Percentiles rank a stretch among this genome's conserved stretches.
phyloP scores from a whole-genome alignment of 129 eudicot species.

The Flaveria trinervia region DNA sequence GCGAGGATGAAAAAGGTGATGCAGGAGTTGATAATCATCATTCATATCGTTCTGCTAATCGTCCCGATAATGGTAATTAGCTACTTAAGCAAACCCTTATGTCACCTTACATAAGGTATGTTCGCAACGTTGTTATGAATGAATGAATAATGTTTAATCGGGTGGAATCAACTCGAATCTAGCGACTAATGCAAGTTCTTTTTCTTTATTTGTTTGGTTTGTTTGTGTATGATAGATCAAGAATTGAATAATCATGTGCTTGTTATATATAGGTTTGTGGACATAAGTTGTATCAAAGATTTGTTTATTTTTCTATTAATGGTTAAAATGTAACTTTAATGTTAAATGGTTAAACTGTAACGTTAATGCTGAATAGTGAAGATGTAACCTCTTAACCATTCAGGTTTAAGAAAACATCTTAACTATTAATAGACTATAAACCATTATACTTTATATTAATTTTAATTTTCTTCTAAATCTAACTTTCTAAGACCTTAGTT shows the following conservation, averaged over 20 bases:
- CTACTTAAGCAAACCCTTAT: background rate
- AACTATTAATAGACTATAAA: too few species aligned
- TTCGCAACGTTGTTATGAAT: background rate
- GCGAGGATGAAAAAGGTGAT: background rate
- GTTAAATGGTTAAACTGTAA: too few species aligned
- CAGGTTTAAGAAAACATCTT: too few species aligned
- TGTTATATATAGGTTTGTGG: background rate
- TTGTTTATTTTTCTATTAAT: background rate
- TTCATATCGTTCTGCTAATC: conserved; percentile 5
- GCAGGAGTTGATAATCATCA: conserved; percentile 16
- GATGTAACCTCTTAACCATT: too few species aligned
- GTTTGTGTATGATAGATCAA: conserved; percentile 24
- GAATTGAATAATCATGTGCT: background rate
- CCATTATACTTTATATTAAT: too few species aligned
- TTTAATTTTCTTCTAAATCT: too few species aligned
- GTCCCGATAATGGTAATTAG: conserved; percentile 7
- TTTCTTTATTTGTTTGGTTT: background rate
- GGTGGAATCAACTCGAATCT: background rate
- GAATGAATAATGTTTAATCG: conserved; percentile 9
- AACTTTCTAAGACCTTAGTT: too few species aligned
- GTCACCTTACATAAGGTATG: background rate
- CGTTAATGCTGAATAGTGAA: too few species aligned
- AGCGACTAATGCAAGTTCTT: background rate
- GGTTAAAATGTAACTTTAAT: too few species aligned
- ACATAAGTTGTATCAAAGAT: background rate